Percentiles rank a stretch among this genome's conserved stretches.
Conservation (phyloP, 2,329 filamentous ascomycete species). For the Rhynchosporium agropyri region DNA sequence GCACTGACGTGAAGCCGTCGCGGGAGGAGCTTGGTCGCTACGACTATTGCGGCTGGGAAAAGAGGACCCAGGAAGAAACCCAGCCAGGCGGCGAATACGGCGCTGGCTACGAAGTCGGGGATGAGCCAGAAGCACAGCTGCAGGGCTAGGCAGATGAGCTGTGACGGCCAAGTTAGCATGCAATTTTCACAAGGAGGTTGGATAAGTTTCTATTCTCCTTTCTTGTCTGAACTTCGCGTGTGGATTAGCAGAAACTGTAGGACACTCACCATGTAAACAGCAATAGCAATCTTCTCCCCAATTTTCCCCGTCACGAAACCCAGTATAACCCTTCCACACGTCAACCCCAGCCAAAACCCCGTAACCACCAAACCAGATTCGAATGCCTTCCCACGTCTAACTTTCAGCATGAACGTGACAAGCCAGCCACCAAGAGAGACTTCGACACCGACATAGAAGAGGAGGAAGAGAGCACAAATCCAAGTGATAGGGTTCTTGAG, state of each 20-base stretch:
- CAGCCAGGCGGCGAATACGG: constrained; percentile 69
- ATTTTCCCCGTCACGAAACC: constrained; percentile 77
- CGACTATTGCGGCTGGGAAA: constrained; percentile 77
- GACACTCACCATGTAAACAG: constrained; percentile 64
- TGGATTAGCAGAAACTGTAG: constrained; percentile 71
- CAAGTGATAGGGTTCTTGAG: constrained; percentile 62
- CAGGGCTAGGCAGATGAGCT: constrained; percentile 61
- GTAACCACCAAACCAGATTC: constrained; percentile 47
- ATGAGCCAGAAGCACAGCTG: constrained; percentile 82
- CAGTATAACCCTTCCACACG: constrained; percentile 70
- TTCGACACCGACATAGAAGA: constrained; percentile 79
- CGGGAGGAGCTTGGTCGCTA: constrained; percentile 73
- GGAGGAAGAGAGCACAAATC: constrained; percentile 73
- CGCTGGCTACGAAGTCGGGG: constrained; percentile 72
- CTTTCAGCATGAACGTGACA: constrained; percentile 82
- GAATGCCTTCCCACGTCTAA: constrained; percentile 42
- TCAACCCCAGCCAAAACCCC: constrained; percentile 84
- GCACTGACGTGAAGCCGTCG: constrained; percentile 72
- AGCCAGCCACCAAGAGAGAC: constrained; percentile 80
- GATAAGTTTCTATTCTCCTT: constrained; percentile 70
- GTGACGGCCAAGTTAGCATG: constrained; percentile 56
- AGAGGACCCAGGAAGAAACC: constrained; percentile 82
- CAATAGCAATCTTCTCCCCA: constrained; percentile 71
- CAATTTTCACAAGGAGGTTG: constrained; percentile 68
- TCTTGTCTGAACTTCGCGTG: constrained; percentile 73